Evolutionary conservation across 2,329 filamentous ascomycete genomes (phyloP), one percentile per base, ranked within the genome.

Genomic region (Cordyceps militaris): DNA sequence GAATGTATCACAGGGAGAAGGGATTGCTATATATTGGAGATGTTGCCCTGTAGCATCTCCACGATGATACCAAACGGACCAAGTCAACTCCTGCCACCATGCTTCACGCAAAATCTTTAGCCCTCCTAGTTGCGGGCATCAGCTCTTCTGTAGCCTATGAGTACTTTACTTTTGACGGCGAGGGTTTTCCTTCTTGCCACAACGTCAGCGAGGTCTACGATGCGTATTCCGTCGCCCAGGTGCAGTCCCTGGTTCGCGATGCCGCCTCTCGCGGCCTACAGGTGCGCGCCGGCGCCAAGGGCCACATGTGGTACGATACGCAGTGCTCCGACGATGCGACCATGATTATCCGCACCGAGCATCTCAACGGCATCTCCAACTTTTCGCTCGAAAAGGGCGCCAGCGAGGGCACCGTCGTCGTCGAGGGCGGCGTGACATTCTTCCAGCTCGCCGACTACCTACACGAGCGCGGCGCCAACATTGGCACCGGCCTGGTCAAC

Each of bases 251-350:
- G 30, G 76, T 80, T 49, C 71, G 72, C 51, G 64, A 70, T 26
- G 74, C 76, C 14, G 66, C 71, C 24, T 66, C 66, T 7, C 66
- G 68, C 9, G 71, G 71, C 28, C 71, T 71, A 13, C 73, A 73
- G 3, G 71, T 80, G 26, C 73, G 77, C 47, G 77, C 77, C 11
- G 75, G 71, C 3, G 78, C 75, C 2, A 79, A 79, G 62, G 77
- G 75, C 2, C 77, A 79, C 63, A 78, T 77, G 71, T 78, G 77
- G 76, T 80, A 79, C 63, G 76, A 80, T 62, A 80, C 78, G 32
- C 78, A 79, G 71, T 80, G 77, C 67, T 74, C 74, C 44, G 77
- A 79, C 64, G 69, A 77, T 59, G 63, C 66, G 46, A 80, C 77
- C 2, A 66, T 79, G 62, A 76, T 80, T 63, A 68, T 80, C 42